Percentiles rank a stretch among this genome's conserved stretches.
Evolutionary conservation across 805 yeast genomes (phyloP).

Genomic region (Wickerhamia fluorescens): DNA sequence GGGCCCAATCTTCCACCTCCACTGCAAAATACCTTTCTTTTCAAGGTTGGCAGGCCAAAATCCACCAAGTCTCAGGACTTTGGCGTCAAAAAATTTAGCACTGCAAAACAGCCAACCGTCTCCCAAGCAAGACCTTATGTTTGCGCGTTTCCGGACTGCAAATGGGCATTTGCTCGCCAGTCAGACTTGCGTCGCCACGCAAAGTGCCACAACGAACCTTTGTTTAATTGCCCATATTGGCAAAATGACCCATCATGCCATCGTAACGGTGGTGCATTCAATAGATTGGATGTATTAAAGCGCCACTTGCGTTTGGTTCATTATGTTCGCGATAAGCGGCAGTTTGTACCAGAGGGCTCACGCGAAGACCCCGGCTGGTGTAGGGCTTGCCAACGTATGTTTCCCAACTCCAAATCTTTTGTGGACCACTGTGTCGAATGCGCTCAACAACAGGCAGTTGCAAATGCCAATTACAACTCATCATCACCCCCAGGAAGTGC

Average conservation of each 20-base stretch:
- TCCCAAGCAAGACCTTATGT: slow-evolving; percentile 34
- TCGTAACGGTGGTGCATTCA: slow-evolving; percentile 69
- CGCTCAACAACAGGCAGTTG: slow-evolving; percentile 26
- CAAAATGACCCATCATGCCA: slow-evolving; percentile 63
- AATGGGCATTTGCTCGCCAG: slow-evolving; percentile 65
- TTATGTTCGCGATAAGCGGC: slow-evolving; percentile 43
- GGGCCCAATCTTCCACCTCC: too few species aligned
- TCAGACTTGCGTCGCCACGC: slow-evolving; percentile 64
- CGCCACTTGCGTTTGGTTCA: slow-evolving; percentile 68
- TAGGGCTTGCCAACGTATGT: slow-evolving; percentile 53
- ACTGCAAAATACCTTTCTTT: too few species aligned
- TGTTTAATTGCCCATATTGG: slow-evolving; percentile 71
- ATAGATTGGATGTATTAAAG: slow-evolving; percentile 66
- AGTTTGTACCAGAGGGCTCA: slow-evolving; percentile 13
- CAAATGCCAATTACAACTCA: neutral
- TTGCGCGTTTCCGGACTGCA: slow-evolving; percentile 41
- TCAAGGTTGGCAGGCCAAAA: too few species aligned
- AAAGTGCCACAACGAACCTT: slow-evolving; percentile 60
- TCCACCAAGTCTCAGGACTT: slow-evolving; percentile 2
- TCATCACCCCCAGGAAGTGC: slow-evolving; percentile 6
- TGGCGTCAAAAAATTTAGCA: slow-evolving; percentile 3
- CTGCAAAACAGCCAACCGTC: too few species aligned
- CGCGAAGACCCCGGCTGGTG: slow-evolving; percentile 62
- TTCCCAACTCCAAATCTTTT: slow-evolving; percentile 47
- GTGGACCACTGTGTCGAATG: slow-evolving; percentile 62